phyloP scores from a whole-genome alignment of 2,329 filamentous ascomycete species.

The Spiromastix sp. region DNA sequence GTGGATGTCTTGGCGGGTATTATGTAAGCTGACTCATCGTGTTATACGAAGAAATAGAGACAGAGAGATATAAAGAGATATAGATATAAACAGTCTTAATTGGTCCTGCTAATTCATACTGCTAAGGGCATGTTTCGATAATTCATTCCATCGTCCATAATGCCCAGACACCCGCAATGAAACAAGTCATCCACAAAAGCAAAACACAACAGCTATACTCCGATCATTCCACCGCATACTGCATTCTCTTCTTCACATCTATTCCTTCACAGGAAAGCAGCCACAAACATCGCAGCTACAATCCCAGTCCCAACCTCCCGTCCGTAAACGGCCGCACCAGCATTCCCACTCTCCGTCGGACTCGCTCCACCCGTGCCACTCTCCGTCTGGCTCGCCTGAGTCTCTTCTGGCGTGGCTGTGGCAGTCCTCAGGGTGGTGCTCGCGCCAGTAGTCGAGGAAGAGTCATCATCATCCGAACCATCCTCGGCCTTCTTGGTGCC shows the following conservation, averaged over 20 bases:
- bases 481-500: conserved; percentile 31
- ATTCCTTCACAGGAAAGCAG: too few relatives aligned
- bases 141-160: too few relatives aligned
- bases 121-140: too few relatives aligned
- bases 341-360: conserved; percentile 30
- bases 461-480: neutral
- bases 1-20: neutral
- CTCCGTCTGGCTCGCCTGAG: conserved; percentile 19
- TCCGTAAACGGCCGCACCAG: conserved; percentile 33
- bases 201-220: too few relatives aligned
- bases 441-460: conserved; percentile 22
- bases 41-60: too few relatives aligned
- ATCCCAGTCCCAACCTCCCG: conserved; percentile 43
- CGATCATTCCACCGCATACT: too few relatives aligned
- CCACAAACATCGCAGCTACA: conserved; percentile 44
- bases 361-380: conserved; percentile 18
- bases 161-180: too few relatives aligned
- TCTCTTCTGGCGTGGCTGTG: conserved; percentile 19
- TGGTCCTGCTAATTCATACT: too few relatives aligned
- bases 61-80: neutral
- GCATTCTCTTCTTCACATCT: too few relatives aligned
- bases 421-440: conserved; percentile 19
- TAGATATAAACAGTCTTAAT: too few relatives aligned
- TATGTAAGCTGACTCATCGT: neutral
- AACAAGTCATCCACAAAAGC: too few relatives aligned